Evolutionary conservation across 208 protist genomes (phyloP).

Genomic region (Vickermania ingenoplastis): DNA sequence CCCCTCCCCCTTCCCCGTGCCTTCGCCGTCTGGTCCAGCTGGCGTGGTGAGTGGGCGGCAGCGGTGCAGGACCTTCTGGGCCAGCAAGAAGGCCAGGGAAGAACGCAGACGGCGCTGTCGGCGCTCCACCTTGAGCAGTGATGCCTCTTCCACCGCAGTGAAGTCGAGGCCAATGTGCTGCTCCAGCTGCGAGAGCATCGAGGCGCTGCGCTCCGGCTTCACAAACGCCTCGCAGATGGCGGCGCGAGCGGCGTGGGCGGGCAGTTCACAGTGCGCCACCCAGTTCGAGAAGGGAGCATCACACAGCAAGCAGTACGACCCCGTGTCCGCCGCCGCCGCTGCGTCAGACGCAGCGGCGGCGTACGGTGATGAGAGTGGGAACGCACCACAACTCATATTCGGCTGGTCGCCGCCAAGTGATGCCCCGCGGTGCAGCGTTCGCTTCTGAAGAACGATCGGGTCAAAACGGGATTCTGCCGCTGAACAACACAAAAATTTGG

Average conservation of each 20-base stretch:
- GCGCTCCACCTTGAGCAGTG: constrained; percentile 32
- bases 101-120: constrained; percentile 48
- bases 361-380: not conserved
- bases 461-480: too few species aligned
- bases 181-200: constrained; percentile 53
- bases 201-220: constrained; percentile 34
- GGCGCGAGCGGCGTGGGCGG: constrained; percentile 38
- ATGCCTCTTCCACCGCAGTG: constrained; percentile 46
- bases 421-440: too few species aligned
- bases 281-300: constrained; percentile 27
- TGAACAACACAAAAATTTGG: too few species aligned
- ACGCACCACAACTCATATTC: too few species aligned
- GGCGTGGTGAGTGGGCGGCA: constrained; percentile 23
- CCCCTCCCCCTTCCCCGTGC: not conserved
- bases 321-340: not conserved
- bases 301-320: constrained; percentile 16
- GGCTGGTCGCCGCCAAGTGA: too few species aligned
- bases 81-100: constrained; percentile 37
- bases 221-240: constrained; percentile 48
- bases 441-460: too few species aligned
- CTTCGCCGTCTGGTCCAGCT: not conserved
- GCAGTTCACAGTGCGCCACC: constrained; percentile 19
- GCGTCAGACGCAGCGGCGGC: not conserved
- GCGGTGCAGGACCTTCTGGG: constrained; percentile 33
- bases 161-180: constrained; percentile 72